A percentile compares a stretch with the other conserved stretches of the same genome.
Evolutionary conservation across 208 protist species (phyloP).

Genomic region (Acanthamoeba healyi): DNA sequence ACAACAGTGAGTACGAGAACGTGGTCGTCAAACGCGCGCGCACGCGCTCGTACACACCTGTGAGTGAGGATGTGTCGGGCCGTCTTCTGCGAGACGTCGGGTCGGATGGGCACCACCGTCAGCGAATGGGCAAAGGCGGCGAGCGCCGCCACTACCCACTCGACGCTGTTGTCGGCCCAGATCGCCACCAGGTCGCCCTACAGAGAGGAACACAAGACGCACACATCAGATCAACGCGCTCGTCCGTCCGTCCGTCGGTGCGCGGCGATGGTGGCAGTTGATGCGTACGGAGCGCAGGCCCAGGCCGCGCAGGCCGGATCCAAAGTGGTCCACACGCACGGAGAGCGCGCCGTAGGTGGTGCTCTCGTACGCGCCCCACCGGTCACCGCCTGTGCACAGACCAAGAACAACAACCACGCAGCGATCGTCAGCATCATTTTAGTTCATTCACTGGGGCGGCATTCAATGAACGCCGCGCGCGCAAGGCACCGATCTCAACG

Average conservation of each 20-base stretch:
- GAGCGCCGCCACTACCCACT: constrained; percentile 32
- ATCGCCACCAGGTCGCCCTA: constrained; percentile 36
- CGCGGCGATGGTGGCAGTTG: not conserved
- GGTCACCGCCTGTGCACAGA: not conserved
- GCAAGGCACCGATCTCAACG: too few species aligned
- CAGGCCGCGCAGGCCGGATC: constrained; percentile 25
- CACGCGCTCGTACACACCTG: not conserved
- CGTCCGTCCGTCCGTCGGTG: not conserved
- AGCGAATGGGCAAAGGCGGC: constrained; percentile 10
- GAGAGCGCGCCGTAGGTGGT: constrained; percentile 23
- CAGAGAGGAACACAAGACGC: not conserved
- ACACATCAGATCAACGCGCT: not conserved
- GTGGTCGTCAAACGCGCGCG: too few species aligned
- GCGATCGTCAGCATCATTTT: too few species aligned
- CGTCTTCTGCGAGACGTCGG: not conserved
- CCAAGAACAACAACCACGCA: not conserved
- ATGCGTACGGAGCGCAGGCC: not conserved
- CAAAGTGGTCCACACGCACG: constrained; percentile 36
- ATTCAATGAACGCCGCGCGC: too few species aligned
- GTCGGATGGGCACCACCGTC: constrained; percentile 18
- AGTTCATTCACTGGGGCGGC: too few species aligned
- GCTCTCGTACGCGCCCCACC: constrained; percentile 57
- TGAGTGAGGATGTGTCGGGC: constrained; percentile 34
- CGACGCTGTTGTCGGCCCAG: constrained; percentile 63
- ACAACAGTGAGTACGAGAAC: too few species aligned